phyloP scores from a whole-genome alignment of 306 rosid genomes.

The Cajanus cajan region DNA sequence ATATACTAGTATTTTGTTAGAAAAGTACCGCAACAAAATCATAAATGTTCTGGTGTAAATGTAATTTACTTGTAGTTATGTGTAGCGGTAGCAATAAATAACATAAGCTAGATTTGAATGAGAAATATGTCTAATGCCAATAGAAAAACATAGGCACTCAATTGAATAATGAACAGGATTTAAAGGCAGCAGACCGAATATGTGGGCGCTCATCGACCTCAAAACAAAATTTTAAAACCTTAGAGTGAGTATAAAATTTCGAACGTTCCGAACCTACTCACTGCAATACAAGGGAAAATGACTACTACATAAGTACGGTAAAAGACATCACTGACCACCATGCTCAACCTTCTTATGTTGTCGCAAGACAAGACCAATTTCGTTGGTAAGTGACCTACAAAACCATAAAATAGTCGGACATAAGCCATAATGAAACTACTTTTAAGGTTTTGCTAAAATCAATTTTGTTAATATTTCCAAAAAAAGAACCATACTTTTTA shows the following conservation, averaged over 20 bases:
- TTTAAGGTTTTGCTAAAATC: not conserved
- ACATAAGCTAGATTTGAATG: not conserved
- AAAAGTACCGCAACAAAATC: too few relatives aligned
- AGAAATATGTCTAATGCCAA: not conserved
- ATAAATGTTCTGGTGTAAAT: too few relatives aligned
- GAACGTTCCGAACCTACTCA: constrained; percentile 1
- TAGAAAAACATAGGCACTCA: not conserved
- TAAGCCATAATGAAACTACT: not conserved
- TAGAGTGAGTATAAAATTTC: not conserved
- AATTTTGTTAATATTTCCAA: not conserved
- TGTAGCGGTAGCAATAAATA: not conserved
- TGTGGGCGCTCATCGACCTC: not conserved
- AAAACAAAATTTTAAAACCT: constrained; percentile 19
- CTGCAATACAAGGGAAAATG: constrained; percentile 20
- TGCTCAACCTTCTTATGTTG: constrained; percentile 72
- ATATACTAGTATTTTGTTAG: too few relatives aligned
- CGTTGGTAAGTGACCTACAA: constrained; percentile 49
- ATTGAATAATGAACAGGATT: not conserved
- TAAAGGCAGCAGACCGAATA: not conserved
- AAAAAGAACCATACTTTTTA: constrained; percentile 38
- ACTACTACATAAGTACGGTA: not conserved
- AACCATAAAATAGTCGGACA: not conserved
- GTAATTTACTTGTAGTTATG: too few relatives aligned
- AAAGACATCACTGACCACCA: constrained; percentile 29
- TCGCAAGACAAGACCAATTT: constrained; percentile 50